phyloP scores from a whole-genome alignment of 495 filamentous ascomycete species.

The Endocarpon pusillum region DNA sequence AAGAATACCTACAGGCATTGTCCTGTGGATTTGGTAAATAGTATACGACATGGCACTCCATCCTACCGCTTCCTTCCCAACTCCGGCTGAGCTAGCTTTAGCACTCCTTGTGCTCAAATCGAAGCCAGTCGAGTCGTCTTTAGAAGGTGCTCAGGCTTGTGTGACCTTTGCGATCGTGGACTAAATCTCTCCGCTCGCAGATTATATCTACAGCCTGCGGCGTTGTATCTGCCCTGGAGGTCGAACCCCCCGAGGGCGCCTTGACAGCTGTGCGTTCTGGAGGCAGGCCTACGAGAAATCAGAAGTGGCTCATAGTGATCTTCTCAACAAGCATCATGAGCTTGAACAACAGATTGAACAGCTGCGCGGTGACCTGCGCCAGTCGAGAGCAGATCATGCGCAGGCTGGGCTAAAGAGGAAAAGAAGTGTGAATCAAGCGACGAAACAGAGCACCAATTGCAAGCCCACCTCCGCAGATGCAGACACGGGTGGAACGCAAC shows the following conservation, averaged over 20 bases:
- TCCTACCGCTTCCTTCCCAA: constrained; percentile 12
- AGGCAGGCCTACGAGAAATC: constrained; percentile 29
- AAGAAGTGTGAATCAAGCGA: constrained; percentile 3
- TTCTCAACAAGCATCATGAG: constrained; percentile 25
- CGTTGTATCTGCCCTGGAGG: constrained; percentile 7
- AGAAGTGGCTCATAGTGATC: constrained; percentile 25
- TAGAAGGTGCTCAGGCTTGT: constrained; percentile 20
- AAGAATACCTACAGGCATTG: too few relatives aligned
- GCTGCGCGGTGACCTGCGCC: too few relatives aligned
- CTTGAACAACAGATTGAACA: constrained; percentile 25
- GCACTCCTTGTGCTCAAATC: constrained; percentile 29
- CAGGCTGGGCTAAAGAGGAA: constrained; percentile 2
- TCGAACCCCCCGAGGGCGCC: too few relatives aligned
- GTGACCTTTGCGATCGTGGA: constrained; percentile 13
- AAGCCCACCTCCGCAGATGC: not conserved
- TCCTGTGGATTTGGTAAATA: too few relatives aligned
- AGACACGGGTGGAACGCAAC: constrained; percentile 14
- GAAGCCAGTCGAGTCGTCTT: constrained; percentile 19
- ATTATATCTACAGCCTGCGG: constrained; percentile 16
- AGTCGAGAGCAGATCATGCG: too few relatives aligned
- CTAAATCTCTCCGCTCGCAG: constrained; percentile 21
- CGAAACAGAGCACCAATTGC: constrained; percentile 15
- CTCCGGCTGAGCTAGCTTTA: constrained; percentile 24
- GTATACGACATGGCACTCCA: too few relatives aligned
- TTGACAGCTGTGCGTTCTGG: constrained; percentile 35